These are phyloP conservation scores for Heliocybe sulcata DNA, from an alignment of 1,284 basidiomycete species.

Conservation along the genomic window DNA sequence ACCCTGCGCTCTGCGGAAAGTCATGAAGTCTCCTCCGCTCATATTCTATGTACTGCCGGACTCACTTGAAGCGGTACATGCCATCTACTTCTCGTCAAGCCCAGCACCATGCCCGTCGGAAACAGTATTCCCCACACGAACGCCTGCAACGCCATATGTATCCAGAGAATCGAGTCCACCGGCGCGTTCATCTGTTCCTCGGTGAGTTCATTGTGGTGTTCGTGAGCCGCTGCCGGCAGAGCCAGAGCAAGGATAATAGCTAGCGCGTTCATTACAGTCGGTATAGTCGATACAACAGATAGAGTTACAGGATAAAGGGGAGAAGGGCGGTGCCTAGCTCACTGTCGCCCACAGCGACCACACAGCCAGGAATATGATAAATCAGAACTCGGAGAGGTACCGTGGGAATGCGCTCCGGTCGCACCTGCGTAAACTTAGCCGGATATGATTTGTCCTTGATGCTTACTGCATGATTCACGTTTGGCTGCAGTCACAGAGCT, in stretches of 20 bases:
- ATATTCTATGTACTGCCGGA: neutral
- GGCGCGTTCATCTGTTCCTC: constrained; percentile 65
- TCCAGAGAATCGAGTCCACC: constrained; percentile 70
- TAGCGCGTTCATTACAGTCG: neutral
- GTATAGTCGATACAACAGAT: neutral
- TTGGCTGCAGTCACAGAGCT: too few species aligned
- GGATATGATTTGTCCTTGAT: too few species aligned
- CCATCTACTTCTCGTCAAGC: constrained; percentile 73
- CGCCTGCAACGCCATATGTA: constrained; percentile 74
- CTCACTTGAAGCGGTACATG: constrained; percentile 80
- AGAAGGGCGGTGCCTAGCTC: too few species aligned
- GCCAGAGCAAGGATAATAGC: constrained; percentile 9
- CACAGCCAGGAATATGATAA: too few species aligned
- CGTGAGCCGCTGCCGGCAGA: constrained; percentile 36
- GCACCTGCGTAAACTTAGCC: too few species aligned
- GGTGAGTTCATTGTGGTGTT: constrained; percentile 49
- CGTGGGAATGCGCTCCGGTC: too few species aligned
- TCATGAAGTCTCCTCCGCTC: constrained; percentile 5
- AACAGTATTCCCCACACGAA: constrained; percentile 79
- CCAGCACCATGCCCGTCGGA: constrained; percentile 84
- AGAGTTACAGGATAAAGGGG: too few species aligned
- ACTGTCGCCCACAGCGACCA: too few species aligned
- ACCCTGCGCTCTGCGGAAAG: constrained; percentile 47
- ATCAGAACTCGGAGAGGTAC: too few species aligned
- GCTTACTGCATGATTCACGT: too few species aligned